These are phyloP conservation scores for Novymonas esmeraldas DNA, from an alignment of 208 protist genomes.

Conservation along the genomic window DNA sequence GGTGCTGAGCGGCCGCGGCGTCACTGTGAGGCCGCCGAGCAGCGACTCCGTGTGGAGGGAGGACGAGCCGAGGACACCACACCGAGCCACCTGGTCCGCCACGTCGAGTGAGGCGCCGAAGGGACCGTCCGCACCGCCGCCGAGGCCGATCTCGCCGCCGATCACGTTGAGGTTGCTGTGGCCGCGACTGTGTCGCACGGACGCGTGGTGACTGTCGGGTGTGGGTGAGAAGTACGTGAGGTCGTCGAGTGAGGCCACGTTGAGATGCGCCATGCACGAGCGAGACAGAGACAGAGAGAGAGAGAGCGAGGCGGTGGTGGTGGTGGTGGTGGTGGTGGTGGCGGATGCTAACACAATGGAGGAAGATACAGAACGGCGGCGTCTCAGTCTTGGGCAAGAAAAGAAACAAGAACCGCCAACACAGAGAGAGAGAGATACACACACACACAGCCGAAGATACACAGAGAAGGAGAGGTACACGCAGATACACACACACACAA, in stretches of 20 bases:
- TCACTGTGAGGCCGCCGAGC: constrained; percentile 2
- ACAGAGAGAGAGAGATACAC: not conserved
- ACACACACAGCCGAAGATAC: not conserved
- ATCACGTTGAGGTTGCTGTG: not conserved
- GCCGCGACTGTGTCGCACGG: no score
- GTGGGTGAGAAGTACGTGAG: no score
- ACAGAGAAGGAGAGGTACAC: not conserved
- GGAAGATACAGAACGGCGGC: no score
- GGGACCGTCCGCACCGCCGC: not conserved
- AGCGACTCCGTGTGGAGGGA: constrained; percentile 18
- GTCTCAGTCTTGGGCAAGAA: not conserved
- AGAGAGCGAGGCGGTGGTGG: not conserved
- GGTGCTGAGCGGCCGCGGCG: constrained; percentile 4
- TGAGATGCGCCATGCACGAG: no score
- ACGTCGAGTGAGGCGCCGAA: constrained; percentile 1
- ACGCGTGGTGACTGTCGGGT: no score
- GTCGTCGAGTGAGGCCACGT: no score
- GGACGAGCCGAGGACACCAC: not conserved
- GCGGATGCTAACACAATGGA: no score
- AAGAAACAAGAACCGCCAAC: not conserved
- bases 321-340: not conserved
- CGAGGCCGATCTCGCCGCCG: constrained; percentile 2
- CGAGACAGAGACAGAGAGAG: no score
- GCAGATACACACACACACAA: not conserved
- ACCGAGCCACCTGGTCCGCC: not conserved